Evolutionary conservation across 345 rosid genomes (phyloP).

Genomic region (Mercurialis annua): DNA sequence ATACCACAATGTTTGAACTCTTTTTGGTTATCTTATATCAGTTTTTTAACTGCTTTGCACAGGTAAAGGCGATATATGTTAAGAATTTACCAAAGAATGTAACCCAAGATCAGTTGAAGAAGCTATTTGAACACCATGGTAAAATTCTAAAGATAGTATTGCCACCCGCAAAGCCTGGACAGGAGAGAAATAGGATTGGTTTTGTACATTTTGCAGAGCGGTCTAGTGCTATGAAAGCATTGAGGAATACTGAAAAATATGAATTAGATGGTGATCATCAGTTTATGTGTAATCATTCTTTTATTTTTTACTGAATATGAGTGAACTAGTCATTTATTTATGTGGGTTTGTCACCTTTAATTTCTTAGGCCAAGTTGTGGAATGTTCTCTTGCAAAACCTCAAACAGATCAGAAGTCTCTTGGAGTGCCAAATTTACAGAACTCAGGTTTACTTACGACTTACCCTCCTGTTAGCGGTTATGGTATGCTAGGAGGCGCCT

Average conservation of each 20-base stretch:
- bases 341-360: slow-evolving; percentile 17
- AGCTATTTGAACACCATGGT: slow-evolving; percentile 79
- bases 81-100: slow-evolving; percentile 82
- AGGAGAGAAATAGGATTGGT: slow-evolving; percentile 81
- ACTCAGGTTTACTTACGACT: slow-evolving; percentile 58
- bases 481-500: slow-evolving; percentile 67
- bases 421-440: slow-evolving; percentile 50
- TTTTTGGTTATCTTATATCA: slow-evolving; percentile 14
- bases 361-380: slow-evolving; percentile 71
- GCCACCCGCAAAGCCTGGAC: slow-evolving; percentile 85
- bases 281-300: neutral
- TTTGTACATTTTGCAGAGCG: slow-evolving; percentile 93
- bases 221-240: slow-evolving; percentile 81
- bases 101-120: slow-evolving; percentile 66
- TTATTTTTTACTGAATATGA: slow-evolving; percentile 4
- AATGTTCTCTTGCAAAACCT: slow-evolving; percentile 94
- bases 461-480: slow-evolving; percentile 65
- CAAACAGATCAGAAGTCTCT: slow-evolving; percentile 70
- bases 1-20: slow-evolving; percentile 11
- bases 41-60: slow-evolving; percentile 13
- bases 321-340: slow-evolving; percentile 3
- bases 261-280: slow-evolving; percentile 69
- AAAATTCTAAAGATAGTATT: slow-evolving; percentile 72
- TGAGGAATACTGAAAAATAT: slow-evolving; percentile 81
- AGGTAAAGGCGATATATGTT: slow-evolving; percentile 91